phyloP scores from a whole-genome alignment of 73 alveolate genomes.

The Tetrahymena malaccensis region DNA sequence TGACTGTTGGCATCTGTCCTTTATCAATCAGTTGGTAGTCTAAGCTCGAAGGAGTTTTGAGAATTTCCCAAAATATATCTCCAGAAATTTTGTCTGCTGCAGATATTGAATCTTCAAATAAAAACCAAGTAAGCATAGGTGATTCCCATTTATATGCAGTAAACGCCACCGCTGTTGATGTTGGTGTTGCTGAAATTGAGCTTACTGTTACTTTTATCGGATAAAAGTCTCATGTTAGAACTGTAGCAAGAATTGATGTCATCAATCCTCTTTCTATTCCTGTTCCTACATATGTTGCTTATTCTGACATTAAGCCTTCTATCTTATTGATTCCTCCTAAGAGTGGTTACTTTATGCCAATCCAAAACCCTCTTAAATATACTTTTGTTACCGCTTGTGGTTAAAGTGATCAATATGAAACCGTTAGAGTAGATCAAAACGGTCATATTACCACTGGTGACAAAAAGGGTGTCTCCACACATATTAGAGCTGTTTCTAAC shows the following conservation, averaged over 20 bases:
- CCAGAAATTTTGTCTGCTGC: not conserved
- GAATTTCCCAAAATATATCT: not conserved
- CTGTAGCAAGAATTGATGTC: not conserved
- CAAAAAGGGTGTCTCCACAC: not conserved
- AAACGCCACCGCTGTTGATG: not conserved
- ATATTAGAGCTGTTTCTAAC: not conserved
- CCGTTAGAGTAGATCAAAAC: not conserved
- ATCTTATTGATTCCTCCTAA: not conserved
- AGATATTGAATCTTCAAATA: not conserved
- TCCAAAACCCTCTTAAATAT: not conserved
- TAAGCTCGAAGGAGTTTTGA: not conserved
- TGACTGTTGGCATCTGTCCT: not conserved
- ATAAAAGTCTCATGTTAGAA: not conserved
- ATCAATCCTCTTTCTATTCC: not conserved
- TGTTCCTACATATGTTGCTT: not conserved
- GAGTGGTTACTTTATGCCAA: not conserved
- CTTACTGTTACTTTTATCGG: not conserved
- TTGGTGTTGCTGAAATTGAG: not conserved
- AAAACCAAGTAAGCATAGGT: not conserved
- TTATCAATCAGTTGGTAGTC: not conserved
- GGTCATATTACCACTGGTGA: not conserved
- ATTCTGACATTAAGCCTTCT: not conserved
- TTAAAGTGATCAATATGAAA: not conserved
- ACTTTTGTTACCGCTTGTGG: not conserved
- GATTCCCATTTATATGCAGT: not conserved